Conservation (phyloP, 306 rosid genomes). For the Neltuma alba region DNA sequence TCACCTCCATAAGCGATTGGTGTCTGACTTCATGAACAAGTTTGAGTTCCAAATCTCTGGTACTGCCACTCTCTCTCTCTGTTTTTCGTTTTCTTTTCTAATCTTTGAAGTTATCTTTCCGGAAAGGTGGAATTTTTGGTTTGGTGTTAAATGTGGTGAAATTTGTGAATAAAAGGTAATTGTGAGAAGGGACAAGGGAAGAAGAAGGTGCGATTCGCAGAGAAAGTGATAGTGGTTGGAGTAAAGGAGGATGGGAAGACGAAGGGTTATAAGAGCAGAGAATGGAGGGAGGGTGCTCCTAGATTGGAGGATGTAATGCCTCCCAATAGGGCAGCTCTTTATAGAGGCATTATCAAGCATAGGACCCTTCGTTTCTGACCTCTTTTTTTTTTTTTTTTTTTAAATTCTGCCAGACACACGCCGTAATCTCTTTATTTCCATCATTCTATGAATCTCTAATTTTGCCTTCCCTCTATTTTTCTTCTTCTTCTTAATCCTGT, state of each 20-base stretch:
- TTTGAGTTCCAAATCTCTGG: conserved; percentile 54
- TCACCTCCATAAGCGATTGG: conserved; percentile 72
- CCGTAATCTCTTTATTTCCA: not conserved
- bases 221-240: conserved; percentile 48
- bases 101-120: not conserved
- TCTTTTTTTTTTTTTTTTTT: too few species aligned
- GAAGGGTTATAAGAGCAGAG: not conserved
- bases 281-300: too few species aligned
- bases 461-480: too few species aligned
- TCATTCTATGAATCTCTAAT: not conserved
- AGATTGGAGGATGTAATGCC: not conserved
- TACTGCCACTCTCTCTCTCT: not conserved
- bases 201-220: conserved; percentile 74
- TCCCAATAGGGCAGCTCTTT: conserved; percentile 7
- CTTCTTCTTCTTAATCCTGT: not conserved
- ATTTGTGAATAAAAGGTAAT: conserved; percentile 2
- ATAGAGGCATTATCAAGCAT: conserved; percentile 2
- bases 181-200: conserved; percentile 43
- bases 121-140: too few species aligned
- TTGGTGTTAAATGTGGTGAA: not conserved
- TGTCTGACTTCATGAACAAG: conserved; percentile 74
- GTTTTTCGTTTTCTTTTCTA: not conserved
- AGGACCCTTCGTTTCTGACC: not conserved
- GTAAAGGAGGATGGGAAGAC: conserved; percentile 37
- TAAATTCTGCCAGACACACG: not conserved